A percentile compares a stretch with the other conserved stretches of the same genome.
These are phyloP conservation scores for Rugonectria rugulosa DNA, from an alignment of 2,329 filamentous ascomycete genomes.

Conservation along the genomic window DNA sequence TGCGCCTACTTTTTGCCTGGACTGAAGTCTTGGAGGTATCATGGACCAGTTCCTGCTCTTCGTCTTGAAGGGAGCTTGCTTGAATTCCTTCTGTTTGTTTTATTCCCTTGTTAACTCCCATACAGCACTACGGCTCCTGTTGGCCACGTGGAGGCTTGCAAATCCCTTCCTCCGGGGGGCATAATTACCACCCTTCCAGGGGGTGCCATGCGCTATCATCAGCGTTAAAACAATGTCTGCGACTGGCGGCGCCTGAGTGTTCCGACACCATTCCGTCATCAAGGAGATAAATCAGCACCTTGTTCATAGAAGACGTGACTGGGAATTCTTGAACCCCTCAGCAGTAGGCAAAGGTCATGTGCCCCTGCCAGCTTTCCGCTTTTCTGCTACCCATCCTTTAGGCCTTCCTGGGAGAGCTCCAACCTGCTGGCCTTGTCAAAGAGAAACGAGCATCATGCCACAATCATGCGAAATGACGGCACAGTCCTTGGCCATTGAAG, in stretches of 20 bases:
- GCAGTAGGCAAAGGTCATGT: neutral
- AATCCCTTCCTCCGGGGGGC: constrained; percentile 14
- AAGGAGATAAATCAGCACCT: neutral
- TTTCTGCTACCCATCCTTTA: neutral
- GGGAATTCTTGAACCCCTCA: no score
- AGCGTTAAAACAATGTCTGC: neutral
- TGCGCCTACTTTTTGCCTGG: no score
- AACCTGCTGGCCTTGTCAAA: constrained; percentile 1
- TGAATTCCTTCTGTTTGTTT: neutral
- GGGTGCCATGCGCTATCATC: constrained; percentile 15
- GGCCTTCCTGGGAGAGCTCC: neutral
- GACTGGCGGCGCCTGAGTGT: neutral
- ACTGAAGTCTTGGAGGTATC: no score
- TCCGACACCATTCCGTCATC: neutral
- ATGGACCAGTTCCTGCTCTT: no score
- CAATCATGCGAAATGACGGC: constrained; percentile 24
- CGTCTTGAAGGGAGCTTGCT: no score
- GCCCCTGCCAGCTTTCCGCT: constrained; percentile 6
- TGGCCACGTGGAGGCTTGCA: constrained; percentile 15
- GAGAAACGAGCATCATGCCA: constrained; percentile 23
- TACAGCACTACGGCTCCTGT: neutral
- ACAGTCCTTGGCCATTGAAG: constrained; percentile 11
- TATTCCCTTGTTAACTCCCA: neutral
- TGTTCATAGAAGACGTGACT: neutral
- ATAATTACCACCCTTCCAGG: neutral